Base-by-base conservation (phyloP, 768 basidiomycete species). In the Leccinum rimulosum region DNA sequence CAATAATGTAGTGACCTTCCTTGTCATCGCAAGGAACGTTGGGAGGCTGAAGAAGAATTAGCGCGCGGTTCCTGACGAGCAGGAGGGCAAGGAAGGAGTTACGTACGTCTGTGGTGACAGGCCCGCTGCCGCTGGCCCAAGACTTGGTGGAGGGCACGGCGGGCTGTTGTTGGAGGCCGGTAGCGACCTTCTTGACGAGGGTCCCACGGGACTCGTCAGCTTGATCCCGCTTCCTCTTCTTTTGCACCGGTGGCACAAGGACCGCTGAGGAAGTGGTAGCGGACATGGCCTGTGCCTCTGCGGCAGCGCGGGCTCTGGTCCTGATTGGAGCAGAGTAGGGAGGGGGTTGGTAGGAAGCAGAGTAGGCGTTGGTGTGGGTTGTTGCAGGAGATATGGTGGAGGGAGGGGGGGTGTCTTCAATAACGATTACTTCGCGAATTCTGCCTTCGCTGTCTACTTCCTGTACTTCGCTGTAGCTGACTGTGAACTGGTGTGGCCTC, bases 1-100 rank as follows among this genome's bases (percentile, higher is more conserved):
- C 86, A 71, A 98, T 91, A 69, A 98, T 95, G 75, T 95, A 99
- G 78, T 99, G 97, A 14, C 97, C 97, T 71, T 99, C 97, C 76
- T 96, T 91, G 79, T 99, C 97, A 73, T 97, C 95, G 77, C 93
- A 97, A 56, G 91, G 77, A 52, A 85, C 80, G 70, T 88, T 91
- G 64, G 86, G 82, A 63, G 84, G 78, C 86, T 88, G 74, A 61
- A 67, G 70, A 50, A 19, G 56, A 64, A 58, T 69, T 62, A 67
- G 64, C 63, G 64, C 64, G 68, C 62, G 68, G 66, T 65, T 72
- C 60, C 68, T 64, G 64, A 65, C 62, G 55, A 40, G 45, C 47
- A 31, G 45, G 57, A 53, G 54, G 31, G 40, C 31, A 19, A 36
- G 56, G 61, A 66, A 64, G 55, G 55, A 57, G 64, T 68, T 57